These are phyloP conservation scores for Alloascoidea africana DNA, from an alignment of 805 yeast species.

Conservation along the genomic window DNA sequence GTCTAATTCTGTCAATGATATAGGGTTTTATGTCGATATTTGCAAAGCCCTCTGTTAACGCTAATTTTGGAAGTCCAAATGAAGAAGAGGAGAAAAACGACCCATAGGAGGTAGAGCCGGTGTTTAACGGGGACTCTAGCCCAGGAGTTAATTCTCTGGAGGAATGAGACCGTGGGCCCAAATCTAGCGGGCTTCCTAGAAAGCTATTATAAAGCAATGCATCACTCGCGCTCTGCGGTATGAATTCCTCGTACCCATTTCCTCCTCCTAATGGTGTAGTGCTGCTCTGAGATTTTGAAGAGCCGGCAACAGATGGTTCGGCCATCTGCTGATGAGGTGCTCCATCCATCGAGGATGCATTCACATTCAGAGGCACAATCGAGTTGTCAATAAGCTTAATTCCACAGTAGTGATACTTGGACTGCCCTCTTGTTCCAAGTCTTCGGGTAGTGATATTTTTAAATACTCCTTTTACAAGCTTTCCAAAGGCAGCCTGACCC, in stretches of 20 bases:
- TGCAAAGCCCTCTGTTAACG: background rate
- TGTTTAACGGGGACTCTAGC: background rate
- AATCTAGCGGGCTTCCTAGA: background rate
- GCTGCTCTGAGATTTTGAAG: background rate
- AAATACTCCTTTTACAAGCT: slow-evolving; percentile 45
- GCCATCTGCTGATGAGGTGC: slow-evolving; percentile 14
- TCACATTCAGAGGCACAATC: too few species aligned
- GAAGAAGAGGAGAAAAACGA: background rate
- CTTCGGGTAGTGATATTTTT: slow-evolving; percentile 64
- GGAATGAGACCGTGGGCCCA: too few species aligned
- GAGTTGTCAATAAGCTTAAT: slow-evolving; percentile 31
- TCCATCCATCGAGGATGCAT: too few species aligned
- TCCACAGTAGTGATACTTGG: slow-evolving; percentile 81
- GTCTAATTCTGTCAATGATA: background rate
- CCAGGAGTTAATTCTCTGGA: too few species aligned
- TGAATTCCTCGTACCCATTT: too few species aligned
- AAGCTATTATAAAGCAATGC: background rate
- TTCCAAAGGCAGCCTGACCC: slow-evolving; percentile 70
- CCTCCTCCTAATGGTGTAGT: background rate
- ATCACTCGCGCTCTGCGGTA: background rate
- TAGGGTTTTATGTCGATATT: background rate
- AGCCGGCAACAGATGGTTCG: too few species aligned
- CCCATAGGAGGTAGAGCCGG: background rate
- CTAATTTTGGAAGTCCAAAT: too few species aligned
- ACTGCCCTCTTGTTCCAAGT: slow-evolving; percentile 68